Base-by-base conservation (phyloP, 163 green algal genomes). In the Coccomyxa subellipsoidea region DNA sequence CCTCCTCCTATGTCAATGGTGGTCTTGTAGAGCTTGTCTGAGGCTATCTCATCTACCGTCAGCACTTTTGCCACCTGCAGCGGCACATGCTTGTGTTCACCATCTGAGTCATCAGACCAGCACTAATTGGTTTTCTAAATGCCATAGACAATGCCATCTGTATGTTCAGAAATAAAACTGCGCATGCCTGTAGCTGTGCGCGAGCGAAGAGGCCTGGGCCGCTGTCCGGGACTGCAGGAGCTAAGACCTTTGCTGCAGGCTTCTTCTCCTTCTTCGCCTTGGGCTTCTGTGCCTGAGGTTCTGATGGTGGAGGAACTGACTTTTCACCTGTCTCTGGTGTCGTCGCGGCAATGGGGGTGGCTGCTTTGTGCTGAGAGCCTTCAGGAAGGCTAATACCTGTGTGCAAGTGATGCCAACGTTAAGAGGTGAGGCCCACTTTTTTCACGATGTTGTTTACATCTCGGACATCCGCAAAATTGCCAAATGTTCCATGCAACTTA, bases 1-100 rank as follows among this genome's bases (percentile, higher is more conserved):
- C 85, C 86, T 38, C 38, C 70, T 3, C 93, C 91, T 0, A 94
- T 54, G 81, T 96, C 90, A 0, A 95, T 78, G 39, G 87, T 76
- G 59, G 89, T 85, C 66, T 93, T 90, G 83, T 90, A 92, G 15
- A 96, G 88, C 87, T 96, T 96, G 32, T 91, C 90, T 40, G 79
- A 90, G 75, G 92, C 80, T 36, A 77, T 93, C 15, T 85, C 77
- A 38, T 93, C 87, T 0, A 93, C 88, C 2, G 53, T 82, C 2
- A 79, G n/a, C 10, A 96, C 85, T 35, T 77, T 82, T 0, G 83
- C 92, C 3, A 95, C 89, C 90, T 93, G 82, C 83, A 78, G 47
- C 18, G 5, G 12, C 72, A 78, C 18, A 59, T 59, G 47, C 23
- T 18, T 2, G 21, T 8, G 47, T 5, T 59, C 15, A n/a, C 47